Conservation (phyloP, 2,329 filamentous ascomycete species). For the Balansia obtecta region DNA sequence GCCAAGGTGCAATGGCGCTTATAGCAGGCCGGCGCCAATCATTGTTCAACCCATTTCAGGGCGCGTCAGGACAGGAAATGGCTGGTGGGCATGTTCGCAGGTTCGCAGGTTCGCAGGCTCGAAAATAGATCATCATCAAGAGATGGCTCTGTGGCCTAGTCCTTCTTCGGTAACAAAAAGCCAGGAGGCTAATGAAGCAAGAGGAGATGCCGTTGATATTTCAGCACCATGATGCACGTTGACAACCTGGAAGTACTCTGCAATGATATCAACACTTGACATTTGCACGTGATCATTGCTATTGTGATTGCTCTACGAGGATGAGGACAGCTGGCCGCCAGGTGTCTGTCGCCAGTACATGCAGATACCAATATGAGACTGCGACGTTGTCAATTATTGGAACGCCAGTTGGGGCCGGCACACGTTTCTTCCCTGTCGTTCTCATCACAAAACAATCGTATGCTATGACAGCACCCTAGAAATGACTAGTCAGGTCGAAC, state of each 20-base stretch:
- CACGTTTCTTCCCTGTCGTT: not conserved
- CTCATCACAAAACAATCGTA: not conserved
- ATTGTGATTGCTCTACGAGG: too few species aligned
- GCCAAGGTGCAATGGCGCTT: constrained; percentile 5
- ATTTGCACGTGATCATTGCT: too few species aligned
- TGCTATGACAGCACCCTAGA: not conserved
- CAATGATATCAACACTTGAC: too few species aligned
- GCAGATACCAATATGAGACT: not conserved
- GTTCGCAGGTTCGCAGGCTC: too few species aligned
- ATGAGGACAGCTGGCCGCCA: too few species aligned
- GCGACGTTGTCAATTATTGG: not conserved
- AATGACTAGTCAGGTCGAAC: not conserved
- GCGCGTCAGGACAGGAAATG: not conserved
- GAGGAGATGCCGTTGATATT: too few species aligned
- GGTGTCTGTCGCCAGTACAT: too few species aligned
- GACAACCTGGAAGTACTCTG: too few species aligned
- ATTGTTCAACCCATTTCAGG: not conserved
- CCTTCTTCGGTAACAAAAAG: too few species aligned
- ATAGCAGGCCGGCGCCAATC: constrained; percentile 4
- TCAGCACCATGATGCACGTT: too few species aligned
- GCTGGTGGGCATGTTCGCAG: too few species aligned
- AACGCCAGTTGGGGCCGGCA: not conserved
- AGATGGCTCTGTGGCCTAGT: not conserved
- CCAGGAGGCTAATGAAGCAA: too few species aligned
- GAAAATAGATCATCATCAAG: not conserved